Evolutionary conservation across 2,329 filamentous ascomycete species (phyloP), one percentile per base, ranked within the genome.

Genomic region (Didymella segeticola): DNA sequence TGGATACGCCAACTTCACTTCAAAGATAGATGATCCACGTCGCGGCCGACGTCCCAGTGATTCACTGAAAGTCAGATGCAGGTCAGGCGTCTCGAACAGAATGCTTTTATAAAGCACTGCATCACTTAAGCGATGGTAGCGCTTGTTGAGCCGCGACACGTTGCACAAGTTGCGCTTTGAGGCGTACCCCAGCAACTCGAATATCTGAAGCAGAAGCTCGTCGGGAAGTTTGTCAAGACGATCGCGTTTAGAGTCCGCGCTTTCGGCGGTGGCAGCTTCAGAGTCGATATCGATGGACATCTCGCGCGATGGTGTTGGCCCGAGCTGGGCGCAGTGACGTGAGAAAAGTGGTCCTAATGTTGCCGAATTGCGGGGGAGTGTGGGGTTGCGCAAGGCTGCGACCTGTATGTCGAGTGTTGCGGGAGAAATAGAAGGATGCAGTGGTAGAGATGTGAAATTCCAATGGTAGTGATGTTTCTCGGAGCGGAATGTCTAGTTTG

Each of bases 31-130:
- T 8, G 69, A 71, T n/a, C 69, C 69, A 12, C 69, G 66, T 22
- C 69, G 64, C 6, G 69, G 67, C 14, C 69, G 61, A 12, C 68
- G 67, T 9, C 67, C 57, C 8, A 71, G 53, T 4, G 69, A 71
- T 37, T 71, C 69, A 55, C 67, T 70, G 62, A 71, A 71, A 8
- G 64, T 70, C 19, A 71, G 67, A 47, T 71, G 69, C 2, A 70
- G 47, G 25, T 71, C 68, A 22, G 69, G 69, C 5, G 63, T 68
- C 10, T 69, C 60, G 60, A 71, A 71, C 5, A 69, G 49, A 14
- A 71, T 67, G 41, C 66, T 68, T 31, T 70, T 69, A 57, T 71
- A 71, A 4, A 71, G 53, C 2, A 70, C 60, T 3, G 67, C 67
- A 36, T 71, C 69, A 58, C 66, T 68, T 20, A 71, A 60, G 34